phyloP scores from a whole-genome alignment of 768 basidiomycete genomes.

The Suillus tomentosus region DNA sequence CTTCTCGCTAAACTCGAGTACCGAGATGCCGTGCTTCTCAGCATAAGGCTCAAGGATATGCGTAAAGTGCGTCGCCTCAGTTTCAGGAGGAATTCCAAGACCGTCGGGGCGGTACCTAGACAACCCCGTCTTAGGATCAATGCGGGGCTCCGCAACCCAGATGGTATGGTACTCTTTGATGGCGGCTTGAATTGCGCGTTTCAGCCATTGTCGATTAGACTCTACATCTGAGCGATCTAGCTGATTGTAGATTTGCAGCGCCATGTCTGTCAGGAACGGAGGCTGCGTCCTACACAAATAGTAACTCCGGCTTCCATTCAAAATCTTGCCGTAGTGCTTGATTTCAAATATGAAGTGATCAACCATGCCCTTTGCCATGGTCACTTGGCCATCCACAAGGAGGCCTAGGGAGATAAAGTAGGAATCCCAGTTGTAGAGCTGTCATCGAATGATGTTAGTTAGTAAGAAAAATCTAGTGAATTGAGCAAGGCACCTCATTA shows the following conservation, averaged over 20 bases:
- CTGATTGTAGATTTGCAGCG: conserved; percentile 96
- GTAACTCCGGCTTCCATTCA: conserved; percentile 94
- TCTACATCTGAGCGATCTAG: conserved; percentile 82
- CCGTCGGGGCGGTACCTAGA: conserved; percentile 95
- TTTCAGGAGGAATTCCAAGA: conserved; percentile 95
- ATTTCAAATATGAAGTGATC: conserved; percentile 99
- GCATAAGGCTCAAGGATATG: conserved; percentile 97
- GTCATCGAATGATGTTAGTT: conserved; percentile 13
- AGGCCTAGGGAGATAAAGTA: conserved; percentile 94
- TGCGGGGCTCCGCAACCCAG: conserved; percentile 93
- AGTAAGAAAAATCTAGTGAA: conserved; percentile 11
- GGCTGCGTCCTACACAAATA: conserved; percentile 97
- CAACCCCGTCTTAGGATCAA: conserved; percentile 92
- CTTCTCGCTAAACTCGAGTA: conserved; percentile 95
- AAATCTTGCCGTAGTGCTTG: conserved; percentile 94
- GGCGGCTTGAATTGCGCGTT: conserved; percentile 93
- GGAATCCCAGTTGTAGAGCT: conserved; percentile 96
- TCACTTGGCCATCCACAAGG: conserved; percentile 90
- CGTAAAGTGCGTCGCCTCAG: conserved; percentile 97
- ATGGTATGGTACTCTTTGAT: conserved; percentile 99
- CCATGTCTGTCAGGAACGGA: conserved; percentile 98
- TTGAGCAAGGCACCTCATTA: conserved; percentile 68
- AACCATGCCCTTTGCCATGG: conserved; percentile 96
- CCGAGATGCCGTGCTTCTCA: conserved; percentile 85
- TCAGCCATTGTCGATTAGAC: conserved; percentile 85